Evolutionary conservation across 2,329 filamentous ascomycete species (phyloP).

Genomic region (Chrysoporthe austroafricana): DNA sequence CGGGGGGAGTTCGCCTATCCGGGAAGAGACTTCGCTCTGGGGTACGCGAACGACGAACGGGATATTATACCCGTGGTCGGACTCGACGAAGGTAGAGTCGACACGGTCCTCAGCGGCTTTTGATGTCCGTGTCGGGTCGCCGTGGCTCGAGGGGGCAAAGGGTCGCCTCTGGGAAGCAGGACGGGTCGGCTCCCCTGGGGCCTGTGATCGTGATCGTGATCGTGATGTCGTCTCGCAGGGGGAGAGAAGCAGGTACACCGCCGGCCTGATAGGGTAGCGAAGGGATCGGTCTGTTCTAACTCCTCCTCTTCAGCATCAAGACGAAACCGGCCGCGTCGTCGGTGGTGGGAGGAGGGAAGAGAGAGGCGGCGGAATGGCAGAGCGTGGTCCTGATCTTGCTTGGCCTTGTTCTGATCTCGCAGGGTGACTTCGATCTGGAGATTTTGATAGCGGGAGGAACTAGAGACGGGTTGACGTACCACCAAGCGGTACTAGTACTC

Average conservation of each 20-base stretch:
- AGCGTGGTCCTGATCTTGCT: not conserved
- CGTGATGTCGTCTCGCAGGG: too few species aligned
- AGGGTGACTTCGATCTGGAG: slow-evolving; percentile 11
- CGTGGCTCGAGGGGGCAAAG: too few species aligned
- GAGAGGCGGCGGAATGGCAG: not conserved
- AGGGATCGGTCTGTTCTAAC: not conserved
- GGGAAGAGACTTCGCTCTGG: not conserved
- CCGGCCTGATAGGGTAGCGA: too few species aligned
- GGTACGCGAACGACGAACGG: not conserved
- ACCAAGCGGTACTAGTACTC: not conserved
- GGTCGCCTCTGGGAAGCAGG: too few species aligned
- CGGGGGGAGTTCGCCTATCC: not conserved
- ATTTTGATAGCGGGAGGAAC: not conserved
- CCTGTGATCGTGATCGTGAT: too few species aligned
- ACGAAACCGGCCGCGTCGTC: not conserved
- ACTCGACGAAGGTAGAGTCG: not conserved
- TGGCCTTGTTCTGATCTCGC: slow-evolving; percentile 8
- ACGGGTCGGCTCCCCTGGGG: too few species aligned
- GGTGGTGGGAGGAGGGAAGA: not conserved
- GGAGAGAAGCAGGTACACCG: too few species aligned
- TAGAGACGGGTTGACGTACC: slow-evolving; percentile 7
- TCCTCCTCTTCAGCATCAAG: too few species aligned
- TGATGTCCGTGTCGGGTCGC: not conserved
- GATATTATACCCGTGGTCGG: not conserved
- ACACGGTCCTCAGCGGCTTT: not conserved